Conservation (phyloP, 2,329 filamentous ascomycete genomes). For the Shiraia bambusicola region DNA sequence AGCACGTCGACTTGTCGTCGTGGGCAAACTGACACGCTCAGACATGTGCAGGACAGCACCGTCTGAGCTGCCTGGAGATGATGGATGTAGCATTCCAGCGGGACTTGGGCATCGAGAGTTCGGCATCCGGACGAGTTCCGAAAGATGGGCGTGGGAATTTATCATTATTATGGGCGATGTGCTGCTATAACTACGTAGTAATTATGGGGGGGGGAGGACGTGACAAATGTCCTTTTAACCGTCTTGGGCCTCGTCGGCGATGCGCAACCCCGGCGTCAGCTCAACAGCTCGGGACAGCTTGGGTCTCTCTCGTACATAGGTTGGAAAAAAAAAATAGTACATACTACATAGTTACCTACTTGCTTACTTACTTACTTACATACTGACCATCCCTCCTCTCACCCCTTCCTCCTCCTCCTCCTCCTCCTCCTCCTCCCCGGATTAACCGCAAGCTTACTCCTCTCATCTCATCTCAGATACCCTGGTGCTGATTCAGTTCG, state of each 20-base stretch:
- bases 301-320: conserved; percentile 22
- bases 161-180: too few species aligned
- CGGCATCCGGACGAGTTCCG: conserved; percentile 20
- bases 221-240: conserved; percentile 22
- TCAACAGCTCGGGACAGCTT: conserved; percentile 41
- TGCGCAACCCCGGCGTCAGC: conserved; percentile 33
- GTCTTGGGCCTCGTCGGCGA: conserved; percentile 34
- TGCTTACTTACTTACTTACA: too few species aligned
- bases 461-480: conserved; percentile 6
- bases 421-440: conserved; percentile 7
- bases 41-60: too few species aligned
- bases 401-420: conserved; percentile 9
- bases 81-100: background rate
- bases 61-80: too few species aligned
- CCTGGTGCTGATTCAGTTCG: conserved; percentile 12
- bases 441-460: conserved; percentile 1
- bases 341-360: too few species aligned
- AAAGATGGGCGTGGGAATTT: too few species aligned
- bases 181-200: too few species aligned
- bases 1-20: background rate
- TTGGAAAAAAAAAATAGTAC: conserved; percentile 33
- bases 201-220: too few species aligned
- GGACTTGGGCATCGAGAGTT: background rate
- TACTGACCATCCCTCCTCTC: conserved; percentile 7
- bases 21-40: too few species aligned